Base-by-base conservation (phyloP, 192 early-diverging fungal species). In the Backusella circina region DNA sequence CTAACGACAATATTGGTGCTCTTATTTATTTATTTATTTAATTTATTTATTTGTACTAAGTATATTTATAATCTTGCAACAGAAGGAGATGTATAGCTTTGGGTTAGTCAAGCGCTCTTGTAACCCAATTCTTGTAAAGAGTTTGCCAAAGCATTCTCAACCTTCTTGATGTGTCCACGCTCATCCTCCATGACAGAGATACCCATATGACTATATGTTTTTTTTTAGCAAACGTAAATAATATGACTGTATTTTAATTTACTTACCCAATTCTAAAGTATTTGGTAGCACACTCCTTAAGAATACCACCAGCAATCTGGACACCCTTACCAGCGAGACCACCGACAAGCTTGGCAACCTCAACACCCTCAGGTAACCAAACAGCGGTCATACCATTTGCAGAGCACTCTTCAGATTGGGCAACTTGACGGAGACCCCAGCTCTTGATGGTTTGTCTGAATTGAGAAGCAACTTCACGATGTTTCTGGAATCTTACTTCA, bases 221-320 rank as follows among this genome's bases (percentile, higher is more conserved):
- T n/a, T 28, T 36, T 28, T 37, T 32, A 39, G 21, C 28, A 64
- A 28, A 18, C 10, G 7, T 35, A 13, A 51, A 9, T 51, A 33
- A 28, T 51, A 21, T 28, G 26, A 10, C 28, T 61, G 9, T 37
- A 61, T 30, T n/a, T 21, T 30, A 23, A 35, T 39, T 54, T 3
- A 70, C 78, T 65, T 76, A 82, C 81, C 93, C 96, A 57, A 98
- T 87, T 67, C 97, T 93, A 89, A 99, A 99, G 87, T 99, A 99
- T 78, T 95, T 90, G 23, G 91, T 82, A 6, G 93, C 93, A 70
- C 94, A 88, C 33, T 91, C 88, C 18, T 88, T 86, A 75, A 96
- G 93, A 50, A 99, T 90, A 69, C 97, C 97, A 77, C 95, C 97
- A 38, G 97, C 97, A 69, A 96, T 87, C 23, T 96, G 91, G 35